These are phyloP conservation scores for Myochromella boudieri DNA, from an alignment of 768 basidiomycete species.

Conservation along the genomic window DNA sequence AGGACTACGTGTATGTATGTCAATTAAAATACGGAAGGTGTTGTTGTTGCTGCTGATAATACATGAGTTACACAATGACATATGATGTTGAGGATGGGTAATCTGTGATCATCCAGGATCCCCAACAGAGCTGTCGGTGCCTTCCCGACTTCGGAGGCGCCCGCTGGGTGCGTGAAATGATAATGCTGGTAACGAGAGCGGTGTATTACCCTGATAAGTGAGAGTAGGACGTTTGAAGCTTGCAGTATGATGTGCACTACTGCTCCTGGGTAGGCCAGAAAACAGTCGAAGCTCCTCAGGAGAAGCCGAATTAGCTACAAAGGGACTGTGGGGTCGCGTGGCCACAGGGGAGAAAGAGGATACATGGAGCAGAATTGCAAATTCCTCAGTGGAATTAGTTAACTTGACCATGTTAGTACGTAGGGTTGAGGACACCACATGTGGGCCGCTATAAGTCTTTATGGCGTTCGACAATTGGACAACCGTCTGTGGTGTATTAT, in stretches of 20 bases:
- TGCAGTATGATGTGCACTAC: conserved; percentile 51
- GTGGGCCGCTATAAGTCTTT: conserved; percentile 61
- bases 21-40: too few species aligned
- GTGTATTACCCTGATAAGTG: conserved; percentile 41
- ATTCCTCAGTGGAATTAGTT: conserved; percentile 83
- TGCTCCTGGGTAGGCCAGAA: conserved; percentile 57
- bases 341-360: conserved; percentile 74
- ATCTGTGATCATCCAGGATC: conserved; percentile 17
- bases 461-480: conserved; percentile 74
- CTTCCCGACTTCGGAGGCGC: conserved; percentile 14
- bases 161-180: conserved; percentile 19
- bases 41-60: too few species aligned
- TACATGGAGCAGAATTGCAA: conserved; percentile 82
- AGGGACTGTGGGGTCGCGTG: conserved; percentile 59
- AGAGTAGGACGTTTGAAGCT: conserved; percentile 35
- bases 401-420: conserved; percentile 73
- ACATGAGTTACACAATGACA: too few species aligned
- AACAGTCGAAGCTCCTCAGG: conserved; percentile 50
- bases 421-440: conserved; percentile 52
- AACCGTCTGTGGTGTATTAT: conserved; percentile 51
- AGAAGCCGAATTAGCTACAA: conserved; percentile 35
- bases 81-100: too few species aligned
- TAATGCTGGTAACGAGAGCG: conserved; percentile 37
- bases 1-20: too few species aligned
- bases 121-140: conserved; percentile 3